Percentiles rank a stretch among this genome's conserved stretches.
These are phyloP conservation scores for Ichthyophthirius multifiliis DNA, from an alignment of 169 alveolate genomes.

Conservation along the genomic window DNA sequence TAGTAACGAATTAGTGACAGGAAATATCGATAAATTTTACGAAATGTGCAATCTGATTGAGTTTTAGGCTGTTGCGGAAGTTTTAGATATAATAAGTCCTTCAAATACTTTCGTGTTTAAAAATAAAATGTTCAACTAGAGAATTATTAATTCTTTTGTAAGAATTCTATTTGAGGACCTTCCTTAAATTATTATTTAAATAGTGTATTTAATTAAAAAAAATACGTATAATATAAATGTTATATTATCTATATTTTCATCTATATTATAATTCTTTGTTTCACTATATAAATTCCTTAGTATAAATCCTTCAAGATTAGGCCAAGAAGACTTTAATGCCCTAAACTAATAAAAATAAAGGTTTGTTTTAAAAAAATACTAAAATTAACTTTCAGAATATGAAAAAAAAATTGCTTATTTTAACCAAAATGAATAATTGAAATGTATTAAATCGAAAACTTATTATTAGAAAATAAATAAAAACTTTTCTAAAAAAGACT, in stretches of 20 bases:
- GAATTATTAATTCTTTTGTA: background rate
- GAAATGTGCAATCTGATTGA: background rate
- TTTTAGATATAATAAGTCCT: background rate
- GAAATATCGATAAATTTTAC: background rate
- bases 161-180: background rate
- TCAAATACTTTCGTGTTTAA: background rate
- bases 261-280: background rate
- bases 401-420: background rate
- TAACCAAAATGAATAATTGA: background rate
- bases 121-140: background rate
- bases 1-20: background rate
- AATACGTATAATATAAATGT: background rate
- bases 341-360: background rate
- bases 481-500: background rate
- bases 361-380: background rate
- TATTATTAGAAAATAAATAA: background rate
- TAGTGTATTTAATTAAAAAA: background rate
- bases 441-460: background rate
- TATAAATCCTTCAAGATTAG: background rate
- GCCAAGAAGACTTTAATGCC: background rate
- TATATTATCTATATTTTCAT: background rate
- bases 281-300: background rate
- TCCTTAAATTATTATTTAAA: background rate
- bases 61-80: constrained; percentile 4
- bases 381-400: background rate